Evolutionary conservation across 768 basidiomycete genomes (phyloP), one percentile per base, ranked within the genome.

Genomic region (Podaxis pistillaris): DNA sequence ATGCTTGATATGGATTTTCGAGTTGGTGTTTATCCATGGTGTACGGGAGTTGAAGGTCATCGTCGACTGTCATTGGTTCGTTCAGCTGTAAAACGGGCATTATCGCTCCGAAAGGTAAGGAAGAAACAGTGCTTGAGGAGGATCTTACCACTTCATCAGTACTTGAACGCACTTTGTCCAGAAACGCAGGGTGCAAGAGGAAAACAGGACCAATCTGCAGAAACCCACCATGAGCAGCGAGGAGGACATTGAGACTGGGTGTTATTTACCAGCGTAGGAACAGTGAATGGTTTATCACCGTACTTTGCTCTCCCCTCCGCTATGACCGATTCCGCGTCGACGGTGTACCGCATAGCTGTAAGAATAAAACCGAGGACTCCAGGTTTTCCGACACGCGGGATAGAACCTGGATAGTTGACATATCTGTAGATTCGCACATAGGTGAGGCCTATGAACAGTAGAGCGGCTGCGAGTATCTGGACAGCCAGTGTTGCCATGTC

Each of bases 21-120:
- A 76, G 63, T 57, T 77, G 75, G 55, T 74, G 69, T 17, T 64
- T 69, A 63, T 77, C 73, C 76, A 78, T 75, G 4, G 76, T 77
- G 56, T 76, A 75, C 4, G 69, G 73, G 5, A 77, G 65, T 56
- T 76, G 75, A 24, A 78, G 71, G 56, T 73, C 73, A 58, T 77
- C 73, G 64, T 74, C 72, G 12, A 77, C 68, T 4, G 72, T 73
- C 64, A 70, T 68, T 50, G 72, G 72, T 62, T 76, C 66, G 54
- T 75, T 76, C 65, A 77, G 75, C 77, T 78, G 64, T 24, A 30
- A 40, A 36, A 24, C 11, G 9, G n/a, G 36, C 17, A 7, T 46
- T 46, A 7, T 36, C 9, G 22, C 15, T 13, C n/a, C 9, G 52
- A 5, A 59, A 56, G 41, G 2, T 38, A 40, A 30, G 9, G 17